Percentiles rank a stretch among this genome's conserved stretches.
These are phyloP conservation scores for Oryza rufipogon DNA, from an alignment of 176 grass and related monocot genomes.

Conservation along the genomic window DNA sequence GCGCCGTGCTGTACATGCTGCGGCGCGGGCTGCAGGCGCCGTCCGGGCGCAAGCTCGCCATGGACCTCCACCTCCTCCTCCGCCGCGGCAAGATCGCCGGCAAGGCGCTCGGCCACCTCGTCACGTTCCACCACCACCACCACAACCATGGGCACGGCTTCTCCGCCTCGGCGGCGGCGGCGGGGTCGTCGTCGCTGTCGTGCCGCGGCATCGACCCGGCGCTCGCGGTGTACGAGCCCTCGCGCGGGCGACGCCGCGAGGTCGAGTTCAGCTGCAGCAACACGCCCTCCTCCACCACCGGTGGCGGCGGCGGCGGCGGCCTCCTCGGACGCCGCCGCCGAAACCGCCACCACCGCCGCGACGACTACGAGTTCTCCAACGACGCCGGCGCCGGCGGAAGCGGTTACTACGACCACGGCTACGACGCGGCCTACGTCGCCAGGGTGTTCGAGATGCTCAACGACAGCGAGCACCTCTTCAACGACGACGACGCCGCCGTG, in stretches of 20 bases:
- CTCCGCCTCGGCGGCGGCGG: not conserved
- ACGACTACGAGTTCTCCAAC: not conserved
- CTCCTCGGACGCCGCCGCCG: constrained; percentile 25
- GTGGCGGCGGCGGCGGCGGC: not conserved
- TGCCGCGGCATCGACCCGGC: constrained; percentile 46
- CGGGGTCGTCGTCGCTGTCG: constrained; percentile 23
- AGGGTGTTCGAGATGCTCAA: constrained; percentile 70
- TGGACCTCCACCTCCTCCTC: constrained; percentile 76
- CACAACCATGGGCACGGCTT: not conserved
- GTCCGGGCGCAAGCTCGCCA: constrained; percentile 76
- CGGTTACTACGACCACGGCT: constrained; percentile 44
- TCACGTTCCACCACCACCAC: constrained; percentile 50
- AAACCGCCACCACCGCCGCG: not conserved
- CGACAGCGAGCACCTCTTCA: constrained; percentile 26
- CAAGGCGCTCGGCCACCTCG: constrained; percentile 64
- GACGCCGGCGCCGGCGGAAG: too few relatives aligned
- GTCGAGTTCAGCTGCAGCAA: constrained; percentile 97
- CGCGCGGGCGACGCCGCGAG: constrained; percentile 43
- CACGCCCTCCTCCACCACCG: constrained; percentile 55
- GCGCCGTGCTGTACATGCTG: constrained; percentile 82
- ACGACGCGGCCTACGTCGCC: constrained; percentile 69
- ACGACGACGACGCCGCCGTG: not conserved
- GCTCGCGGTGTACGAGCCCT: constrained; percentile 53
- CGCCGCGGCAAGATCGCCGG: constrained; percentile 74
- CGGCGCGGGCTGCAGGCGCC: constrained; percentile 38